phyloP scores from a whole-genome alignment of 2,329 filamentous ascomycete species.

The Drechslerella coelobrocha region DNA sequence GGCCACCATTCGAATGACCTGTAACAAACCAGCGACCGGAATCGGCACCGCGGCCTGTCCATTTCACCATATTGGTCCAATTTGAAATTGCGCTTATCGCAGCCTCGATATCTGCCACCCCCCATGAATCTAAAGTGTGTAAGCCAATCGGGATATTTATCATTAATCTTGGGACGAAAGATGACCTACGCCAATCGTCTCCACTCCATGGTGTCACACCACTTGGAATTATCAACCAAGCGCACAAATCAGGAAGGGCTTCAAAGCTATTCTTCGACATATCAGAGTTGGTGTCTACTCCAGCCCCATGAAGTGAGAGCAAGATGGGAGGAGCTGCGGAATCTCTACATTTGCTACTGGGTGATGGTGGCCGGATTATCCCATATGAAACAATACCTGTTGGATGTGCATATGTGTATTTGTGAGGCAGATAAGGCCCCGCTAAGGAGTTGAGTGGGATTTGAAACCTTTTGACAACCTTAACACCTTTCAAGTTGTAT shows the following conservation, averaged over 20 bases:
- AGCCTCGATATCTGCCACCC: conserved; percentile 65
- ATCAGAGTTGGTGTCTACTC: conserved; percentile 64
- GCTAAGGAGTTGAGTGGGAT: conserved; percentile 18
- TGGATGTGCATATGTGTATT: conserved; percentile 51
- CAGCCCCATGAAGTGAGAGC: conserved; percentile 65
- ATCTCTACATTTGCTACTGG: conserved; percentile 23
- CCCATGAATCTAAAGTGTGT: conserved; percentile 62
- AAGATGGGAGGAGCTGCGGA: conserved; percentile 61
- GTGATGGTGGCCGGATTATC: conserved; percentile 65
- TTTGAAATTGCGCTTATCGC: conserved; percentile 62
- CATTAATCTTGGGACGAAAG: neutral
- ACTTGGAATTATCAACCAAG: conserved; percentile 66
- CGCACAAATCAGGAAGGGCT: conserved; percentile 63
- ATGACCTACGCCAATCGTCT: conserved; percentile 66
- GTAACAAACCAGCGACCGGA: conserved; percentile 63
- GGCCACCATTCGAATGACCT: conserved; percentile 69
- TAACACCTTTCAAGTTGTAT: neutral
- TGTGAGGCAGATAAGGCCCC: conserved; percentile 50
- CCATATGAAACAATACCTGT: conserved; percentile 63
- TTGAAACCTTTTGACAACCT: conserved; percentile 3
- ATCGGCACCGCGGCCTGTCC: conserved; percentile 62
- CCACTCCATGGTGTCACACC: conserved; percentile 67
- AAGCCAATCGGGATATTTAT: neutral
- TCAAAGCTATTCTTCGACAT: conserved; percentile 62
- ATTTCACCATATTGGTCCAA: conserved; percentile 63